These are phyloP conservation scores for Zasmidium citrigriseum DNA, from an alignment of 2,329 filamentous ascomycete species.

Conservation along the genomic window DNA sequence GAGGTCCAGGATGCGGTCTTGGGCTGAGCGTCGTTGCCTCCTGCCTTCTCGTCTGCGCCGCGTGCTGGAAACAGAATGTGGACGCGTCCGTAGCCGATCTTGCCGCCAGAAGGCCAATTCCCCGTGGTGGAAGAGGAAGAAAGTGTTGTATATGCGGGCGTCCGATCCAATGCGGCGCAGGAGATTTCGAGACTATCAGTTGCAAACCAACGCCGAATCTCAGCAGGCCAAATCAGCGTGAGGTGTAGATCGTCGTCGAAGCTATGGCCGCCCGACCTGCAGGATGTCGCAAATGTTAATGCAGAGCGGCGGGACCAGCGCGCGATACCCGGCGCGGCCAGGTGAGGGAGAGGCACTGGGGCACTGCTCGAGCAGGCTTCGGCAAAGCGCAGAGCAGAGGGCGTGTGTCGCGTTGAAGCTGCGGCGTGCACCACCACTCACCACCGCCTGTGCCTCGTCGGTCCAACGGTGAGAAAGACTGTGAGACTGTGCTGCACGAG, in stretches of 20 bases:
- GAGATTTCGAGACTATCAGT: background rate
- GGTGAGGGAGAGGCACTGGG: background rate
- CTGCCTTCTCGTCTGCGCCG: background rate
- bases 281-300: background rate
- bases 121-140: background rate
- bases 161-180: constrained; percentile 1
- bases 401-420: background rate
- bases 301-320: background rate
- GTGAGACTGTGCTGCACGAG: background rate
- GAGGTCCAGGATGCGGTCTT: constrained; percentile 1
- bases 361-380: background rate
- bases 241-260: background rate
- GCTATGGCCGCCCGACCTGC: constrained; percentile 3
- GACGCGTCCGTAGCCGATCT: background rate
- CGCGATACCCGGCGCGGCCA: background rate
- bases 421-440: constrained; percentile 3
- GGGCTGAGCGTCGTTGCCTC: background rate
- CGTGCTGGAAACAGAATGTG: background rate
- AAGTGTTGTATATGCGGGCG: background rate
- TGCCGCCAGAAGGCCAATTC: background rate
- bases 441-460: background rate
- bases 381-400: background rate
- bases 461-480: background rate
- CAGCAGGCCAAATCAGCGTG: background rate
- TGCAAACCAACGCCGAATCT: constrained; percentile 1